These are phyloP conservation scores for Arachis hypogaea DNA, from an alignment of 306 rosid species.

Conservation along the genomic window DNA sequence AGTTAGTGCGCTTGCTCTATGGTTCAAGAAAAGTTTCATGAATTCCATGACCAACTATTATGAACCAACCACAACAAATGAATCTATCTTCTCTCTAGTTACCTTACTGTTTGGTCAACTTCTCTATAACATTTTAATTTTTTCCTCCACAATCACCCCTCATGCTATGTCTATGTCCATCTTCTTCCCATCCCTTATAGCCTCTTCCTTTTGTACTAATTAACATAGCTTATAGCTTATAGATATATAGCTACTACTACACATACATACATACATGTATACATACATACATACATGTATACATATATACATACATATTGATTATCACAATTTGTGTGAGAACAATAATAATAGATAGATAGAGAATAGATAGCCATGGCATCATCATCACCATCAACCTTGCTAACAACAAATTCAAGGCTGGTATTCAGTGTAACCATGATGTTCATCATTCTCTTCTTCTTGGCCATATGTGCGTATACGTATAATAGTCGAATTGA, in stretches of 20 bases:
- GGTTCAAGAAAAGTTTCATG: constrained; percentile 26
- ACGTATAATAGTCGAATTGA: constrained; percentile 4
- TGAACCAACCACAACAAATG: constrained; percentile 16
- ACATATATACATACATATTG: too few species aligned
- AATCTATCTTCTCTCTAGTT: background rate
- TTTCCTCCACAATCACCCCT: background rate
- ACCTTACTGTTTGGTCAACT: constrained; percentile 2
- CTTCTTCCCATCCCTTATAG: constrained; percentile 20
- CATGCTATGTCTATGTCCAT: constrained; percentile 23
- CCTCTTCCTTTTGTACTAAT: background rate
- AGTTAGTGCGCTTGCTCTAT: constrained; percentile 9
- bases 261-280: too few species aligned
- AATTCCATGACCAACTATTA: constrained; percentile 29
- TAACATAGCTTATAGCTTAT: background rate
- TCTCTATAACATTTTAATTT: background rate
- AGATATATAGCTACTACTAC: too few species aligned
- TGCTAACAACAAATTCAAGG: constrained; percentile 11
- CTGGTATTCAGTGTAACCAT: constrained; percentile 25
- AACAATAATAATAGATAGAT: background rate
- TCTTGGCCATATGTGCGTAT: background rate
- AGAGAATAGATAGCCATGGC: constrained; percentile 24
- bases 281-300: too few species aligned
- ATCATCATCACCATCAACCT: background rate
- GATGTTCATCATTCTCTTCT: constrained; percentile 26
- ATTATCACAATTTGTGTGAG: too few species aligned